Percentiles rank a stretch among this genome's conserved stretches.
phyloP scores from a whole-genome alignment of 495 filamentous ascomycete species.

The Gamarada debralockiae region DNA sequence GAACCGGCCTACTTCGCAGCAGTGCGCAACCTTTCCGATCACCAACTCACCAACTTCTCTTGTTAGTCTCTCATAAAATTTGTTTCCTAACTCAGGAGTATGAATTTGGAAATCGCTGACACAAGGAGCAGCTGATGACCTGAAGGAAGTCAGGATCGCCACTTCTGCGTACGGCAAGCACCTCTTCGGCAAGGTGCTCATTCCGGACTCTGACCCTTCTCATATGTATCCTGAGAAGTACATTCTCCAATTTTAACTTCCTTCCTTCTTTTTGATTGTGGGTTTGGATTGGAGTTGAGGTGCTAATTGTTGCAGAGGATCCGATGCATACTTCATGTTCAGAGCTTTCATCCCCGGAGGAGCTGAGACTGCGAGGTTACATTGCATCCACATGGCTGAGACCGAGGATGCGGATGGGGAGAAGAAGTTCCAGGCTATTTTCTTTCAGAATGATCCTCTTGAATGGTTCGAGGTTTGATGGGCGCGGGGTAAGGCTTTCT shows the following conservation, averaged over 20 bases:
- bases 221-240: slow-evolving; percentile 12
- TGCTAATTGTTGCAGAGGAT: background rate
- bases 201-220: slow-evolving; percentile 36
- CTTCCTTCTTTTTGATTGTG: background rate
- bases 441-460: slow-evolving; percentile 45
- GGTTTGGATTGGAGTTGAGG: background rate
- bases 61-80: background rate
- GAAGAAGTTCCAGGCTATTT: slow-evolving; percentile 46
- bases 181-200: slow-evolving; percentile 51
- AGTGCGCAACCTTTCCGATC: slow-evolving; percentile 35
- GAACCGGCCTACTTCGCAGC: slow-evolving; percentile 46
- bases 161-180: slow-evolving; percentile 50
- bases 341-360: slow-evolving; percentile 46
- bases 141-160: slow-evolving; percentile 47
- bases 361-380: slow-evolving; percentile 40
- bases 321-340: slow-evolving; percentile 45
- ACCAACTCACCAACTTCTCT: slow-evolving; percentile 34
- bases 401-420: slow-evolving; percentile 39
- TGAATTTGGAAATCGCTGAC: no score
- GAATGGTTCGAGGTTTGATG: slow-evolving; percentile 54
- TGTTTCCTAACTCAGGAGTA: no score
- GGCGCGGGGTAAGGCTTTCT: background rate
- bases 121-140: slow-evolving; percentile 31
- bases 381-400: slow-evolving; percentile 50
- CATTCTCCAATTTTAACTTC: background rate